Base-by-base conservation (phyloP, 2,329 filamentous ascomycete species). In the Fusarium pseudoanthophilum region DNA sequence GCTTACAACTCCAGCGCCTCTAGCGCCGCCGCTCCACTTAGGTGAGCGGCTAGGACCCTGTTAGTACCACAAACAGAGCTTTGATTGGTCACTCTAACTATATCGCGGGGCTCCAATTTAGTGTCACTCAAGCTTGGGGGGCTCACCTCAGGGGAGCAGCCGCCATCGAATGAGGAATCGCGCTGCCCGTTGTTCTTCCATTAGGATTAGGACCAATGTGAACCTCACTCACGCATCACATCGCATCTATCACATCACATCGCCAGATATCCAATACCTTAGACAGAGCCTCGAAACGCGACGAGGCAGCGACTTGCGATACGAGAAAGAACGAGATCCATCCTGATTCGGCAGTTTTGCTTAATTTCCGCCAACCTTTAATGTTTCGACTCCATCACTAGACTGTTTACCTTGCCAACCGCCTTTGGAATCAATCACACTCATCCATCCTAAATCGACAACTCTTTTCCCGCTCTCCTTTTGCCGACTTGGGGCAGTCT, bases 41-140 rank as follows among this genome's bases (percentile, higher is more conserved):
- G 64, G 61, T 72, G 74, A 72, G 75, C 75, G 75, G 75, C 74
- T 77, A 77, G 65, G 60, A 48, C 64, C 73, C 74, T 71, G 64
- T 49, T 59, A 66, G 59, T 20, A 53, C 43, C 52, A 4, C 8
- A 53, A 20, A 15, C 11, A 20, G 34, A 16, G 11, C 15, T 55
- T 10, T 62, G 43, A 77, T 78, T 78, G 76, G 76, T 9, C 43
- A 26, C 18, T n/a, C 21, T 9, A n/a, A 34, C 52, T n/a, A 53
- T 20, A 39, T 36, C 72, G 76, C 71, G 75, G 75, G 73, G 64
- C 71, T 69, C 74, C 71, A 77, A 78, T 77, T 75, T 78, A 72
- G 73, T 77, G 76, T 63, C 62, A 74, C 70, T 51, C 64, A 71
- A 75, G 63, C 65, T 69, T 45, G 67, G 71, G 68, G 64, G 66